Base-by-base conservation (phyloP, 176 grass and related monocot genomes). In the Ensete glaucum region DNA sequence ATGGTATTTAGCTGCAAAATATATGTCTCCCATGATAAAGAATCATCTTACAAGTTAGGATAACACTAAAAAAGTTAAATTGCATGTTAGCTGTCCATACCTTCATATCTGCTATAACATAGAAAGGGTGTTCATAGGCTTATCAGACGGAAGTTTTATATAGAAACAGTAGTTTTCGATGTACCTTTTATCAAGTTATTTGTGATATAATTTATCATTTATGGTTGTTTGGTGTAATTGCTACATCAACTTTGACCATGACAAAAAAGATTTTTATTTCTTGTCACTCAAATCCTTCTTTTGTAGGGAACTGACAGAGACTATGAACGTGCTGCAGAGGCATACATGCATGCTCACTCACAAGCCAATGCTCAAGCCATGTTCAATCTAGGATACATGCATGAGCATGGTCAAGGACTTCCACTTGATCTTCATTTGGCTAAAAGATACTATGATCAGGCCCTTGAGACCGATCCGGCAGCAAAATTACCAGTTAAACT, bases 391-490 rank as follows among this genome's bases (percentile, higher is more conserved):
- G 91, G 96, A 10, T 99, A 95, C 78, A 95, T 99, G 96, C 96
- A 99, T 85, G 96, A 99, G 79, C 96, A 99, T 57, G 96, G 96
- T 17, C 88, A 95, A 55, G 96, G 96, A 71, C 96, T 99, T 81
- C 85, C 96, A 54, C 72, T 91, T 79, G 96, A 99, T 94, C 67
- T 99, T 75, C 91, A 99, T 80, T 73, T 99, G 72, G 96, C 96
- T 70, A 99, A 99, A 89, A 80, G 96, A 75, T 99, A 99, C 72
- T 99, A 99, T 84, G 96, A 99, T 85, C 96, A 99, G 60, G 96
- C 91, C 16, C 82, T 99, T 67, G 83, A 75, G 50, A 80, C 95
- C 67, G 91, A 99, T 86, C 3, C 88, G 78, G 73, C 86, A 64
- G 96, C 91, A 49, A 99, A 86, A 73, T 79, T 99, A 64, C 91